Evolutionary conservation across 176 grass and related monocot species (phyloP), one percentile per base, ranked within the genome.

Genomic region (Pontederia crassipes): DNA sequence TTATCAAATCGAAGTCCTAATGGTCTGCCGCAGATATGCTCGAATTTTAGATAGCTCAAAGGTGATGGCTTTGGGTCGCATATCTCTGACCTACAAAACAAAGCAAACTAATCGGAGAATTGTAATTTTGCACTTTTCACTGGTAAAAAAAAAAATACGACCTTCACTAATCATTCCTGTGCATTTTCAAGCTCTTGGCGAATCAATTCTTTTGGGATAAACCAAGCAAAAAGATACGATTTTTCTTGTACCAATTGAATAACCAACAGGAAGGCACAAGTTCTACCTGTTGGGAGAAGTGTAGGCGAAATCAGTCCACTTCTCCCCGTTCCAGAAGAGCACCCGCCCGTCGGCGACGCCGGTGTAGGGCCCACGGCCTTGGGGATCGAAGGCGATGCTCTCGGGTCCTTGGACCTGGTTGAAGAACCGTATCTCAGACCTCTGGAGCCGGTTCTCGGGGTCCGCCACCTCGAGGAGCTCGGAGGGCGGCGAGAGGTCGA

Each of bases 321-420:
- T 67, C 2, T 74, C 49, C 49, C 92, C 87, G 48, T 97, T 76
- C 83, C 81, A 97, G 73, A 88, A 68, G 50, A 97, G 55, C 46
- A 97, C 81, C 18, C 92, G 86, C 9, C 92, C 92, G 62, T 97
- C 92, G 16, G 92, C 92, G 53, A 96, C 58, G 54, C 92, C 83
- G 55, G 92, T 90, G 80, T 90, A 96, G 0, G 92, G 86, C 10
- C 92, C 92, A 12, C 92, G 86, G 15, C 86, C 92, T 7, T 18
- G 78, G n/a, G 84, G 81, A 51, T 97, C 92, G 59, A 97, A 97
- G 8, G 78, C 79, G 11, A 97, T 70, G 70, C 92, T 97, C 86
- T 97, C 92, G 47, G 92, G 87, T 0, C 87, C 92, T 62, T 91
- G 87, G 4, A 97, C 78, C 78, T 91, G 87, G 78, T 86, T 80